phyloP scores from a whole-genome alignment of 768 basidiomycete genomes.

The Mycena maculata region DNA sequence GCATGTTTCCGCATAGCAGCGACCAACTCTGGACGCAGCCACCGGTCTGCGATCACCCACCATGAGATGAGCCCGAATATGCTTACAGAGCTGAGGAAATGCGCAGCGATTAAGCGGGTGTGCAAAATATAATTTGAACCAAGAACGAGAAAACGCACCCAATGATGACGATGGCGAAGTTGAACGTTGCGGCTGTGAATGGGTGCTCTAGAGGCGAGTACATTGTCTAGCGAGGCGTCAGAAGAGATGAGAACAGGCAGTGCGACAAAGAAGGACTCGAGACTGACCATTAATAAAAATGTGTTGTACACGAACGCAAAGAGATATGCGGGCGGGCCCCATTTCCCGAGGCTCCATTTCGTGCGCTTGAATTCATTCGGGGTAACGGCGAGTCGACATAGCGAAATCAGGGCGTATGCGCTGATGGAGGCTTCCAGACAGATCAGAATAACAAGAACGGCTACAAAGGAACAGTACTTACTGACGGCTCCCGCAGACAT shows the following conservation, averaged over 20 bases:
- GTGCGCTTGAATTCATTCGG: constrained; percentile 4
- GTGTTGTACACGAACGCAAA: background rate
- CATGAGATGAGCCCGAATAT: constrained; percentile 6
- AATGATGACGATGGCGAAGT: constrained; percentile 6
- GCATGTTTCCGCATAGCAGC: constrained; percentile 1
- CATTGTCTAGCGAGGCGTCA: background rate
- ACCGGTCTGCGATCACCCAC: constrained; percentile 2
- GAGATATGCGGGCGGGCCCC: background rate
- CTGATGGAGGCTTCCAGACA: background rate
- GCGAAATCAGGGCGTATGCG: constrained; percentile 3
- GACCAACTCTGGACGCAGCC: constrained; percentile 3
- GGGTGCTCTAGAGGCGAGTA: background rate
- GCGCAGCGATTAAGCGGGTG: too few relatives aligned
- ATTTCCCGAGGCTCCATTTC: constrained; percentile 1
- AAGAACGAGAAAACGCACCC: background rate
- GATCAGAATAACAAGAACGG: background rate
- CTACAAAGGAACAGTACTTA: background rate
- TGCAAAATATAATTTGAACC: too few relatives aligned
- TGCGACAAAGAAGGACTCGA: background rate
- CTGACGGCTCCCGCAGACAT: constrained; percentile 2
- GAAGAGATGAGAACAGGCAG: background rate
- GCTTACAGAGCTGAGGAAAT: background rate
- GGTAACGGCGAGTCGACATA: background rate
- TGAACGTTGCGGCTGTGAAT: constrained; percentile 1
- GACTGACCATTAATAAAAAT: background rate